Percentiles rank a stretch among this genome's conserved stretches.
Evolutionary conservation across 2,329 filamentous ascomycete species (phyloP).

Genomic region (Cercospora sojina): DNA sequence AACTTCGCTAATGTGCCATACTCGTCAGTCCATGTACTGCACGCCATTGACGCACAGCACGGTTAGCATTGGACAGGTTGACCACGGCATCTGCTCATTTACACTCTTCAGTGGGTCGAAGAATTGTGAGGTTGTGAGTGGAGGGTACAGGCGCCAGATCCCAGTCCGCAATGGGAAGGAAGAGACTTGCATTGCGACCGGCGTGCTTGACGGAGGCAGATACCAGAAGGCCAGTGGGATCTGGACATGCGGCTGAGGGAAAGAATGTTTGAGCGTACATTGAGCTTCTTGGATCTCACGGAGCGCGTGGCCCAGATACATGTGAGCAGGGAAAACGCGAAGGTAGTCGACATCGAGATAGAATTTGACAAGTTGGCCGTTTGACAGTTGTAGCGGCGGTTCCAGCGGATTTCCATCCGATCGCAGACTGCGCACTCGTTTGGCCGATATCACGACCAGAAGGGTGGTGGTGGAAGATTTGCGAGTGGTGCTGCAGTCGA

Average conservation of each 20-base stretch:
- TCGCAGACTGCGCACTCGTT: background rate
- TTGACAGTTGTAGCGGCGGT: background rate
- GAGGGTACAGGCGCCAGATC: constrained; percentile 13
- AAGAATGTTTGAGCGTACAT: background rate
- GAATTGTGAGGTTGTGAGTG: constrained; percentile 23
- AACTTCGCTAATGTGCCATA: background rate
- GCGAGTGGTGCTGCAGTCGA: background rate
- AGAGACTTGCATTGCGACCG: constrained; percentile 25
- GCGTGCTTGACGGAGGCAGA: constrained; percentile 31
- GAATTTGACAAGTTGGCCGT: background rate
- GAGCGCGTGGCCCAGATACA: background rate
- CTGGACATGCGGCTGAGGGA: constrained; percentile 29
- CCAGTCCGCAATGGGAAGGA: constrained; percentile 21
- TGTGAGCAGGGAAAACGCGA: background rate
- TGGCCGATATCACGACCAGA: background rate
- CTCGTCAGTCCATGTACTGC: constrained; percentile 15
- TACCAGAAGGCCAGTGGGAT: constrained; percentile 28
- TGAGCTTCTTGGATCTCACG: background rate
- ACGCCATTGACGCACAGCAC: constrained; percentile 12
- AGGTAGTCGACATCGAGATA: background rate
- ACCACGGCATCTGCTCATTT: constrained; percentile 26
- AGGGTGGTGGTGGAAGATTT: background rate
- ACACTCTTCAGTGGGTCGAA: constrained; percentile 23
- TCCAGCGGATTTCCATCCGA: background rate
- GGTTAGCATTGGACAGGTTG: constrained; percentile 24